Evolutionary conservation across 805 yeast species (phyloP), one percentile per base, ranked within the genome.

Genomic region (Hanseniaspora pseudoguilliermondii): DNA sequence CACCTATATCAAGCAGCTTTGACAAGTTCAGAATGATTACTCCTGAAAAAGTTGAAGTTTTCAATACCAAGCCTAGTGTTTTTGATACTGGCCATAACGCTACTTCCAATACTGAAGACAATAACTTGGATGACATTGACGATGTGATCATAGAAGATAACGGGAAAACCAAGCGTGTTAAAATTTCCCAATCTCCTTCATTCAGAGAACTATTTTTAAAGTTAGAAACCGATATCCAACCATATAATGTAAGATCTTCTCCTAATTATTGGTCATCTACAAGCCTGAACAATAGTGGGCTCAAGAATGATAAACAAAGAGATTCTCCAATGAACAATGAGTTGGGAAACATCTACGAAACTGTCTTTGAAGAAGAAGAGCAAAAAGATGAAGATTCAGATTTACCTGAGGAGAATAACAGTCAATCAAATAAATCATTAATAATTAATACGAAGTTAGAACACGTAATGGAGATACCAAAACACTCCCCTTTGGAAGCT

Each of bases 201-300:
- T 55, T 48, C 38, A 48, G 52, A 44, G 57, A 55, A 35, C 20
- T 55, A 16, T 55, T 55, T 43, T 49, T 48, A 34, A 49, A 43
- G 10, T 10, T 55, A n/a, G 57, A 55, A 35, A 23, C 46, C 9
- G 54, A 48, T 32, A n/a, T 55, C 7, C n/a, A 48, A 20, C 57
- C 57, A 21, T 25, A 20, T 2, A n/a, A 49, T 29, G 23, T 7
- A n/a, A 39, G n/a, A n/a, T 29, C 42, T 16, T 27, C 46, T 13
- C 54, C 52, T 36, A 55, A 55, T 20, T 43, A 42, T 18, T 55
- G 57, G 57, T 48, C 48, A 27, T 20, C 34, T 6, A 15, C 25
- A 25, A 29, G 23, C 35, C 21, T 55, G 2, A 21, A 38, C 10
- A 36, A 10, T 20, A 43, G 27, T 8, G 52, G 43, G 0, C 25